Evolutionary conservation across 352 stramenopile genomes (phyloP).

Genomic region (Phytopythium litorale): DNA sequence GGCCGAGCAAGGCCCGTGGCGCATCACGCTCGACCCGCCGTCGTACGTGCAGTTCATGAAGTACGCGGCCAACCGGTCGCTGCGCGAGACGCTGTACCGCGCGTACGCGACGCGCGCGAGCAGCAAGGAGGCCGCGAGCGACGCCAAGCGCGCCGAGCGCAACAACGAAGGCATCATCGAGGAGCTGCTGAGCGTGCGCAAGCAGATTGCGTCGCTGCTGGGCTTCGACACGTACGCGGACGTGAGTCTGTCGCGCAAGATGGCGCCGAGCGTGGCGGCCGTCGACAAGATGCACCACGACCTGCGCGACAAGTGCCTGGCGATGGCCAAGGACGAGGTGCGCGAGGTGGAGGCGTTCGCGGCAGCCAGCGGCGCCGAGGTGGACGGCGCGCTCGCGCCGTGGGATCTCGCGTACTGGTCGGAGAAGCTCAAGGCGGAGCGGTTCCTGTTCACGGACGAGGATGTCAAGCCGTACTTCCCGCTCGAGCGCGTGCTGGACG

Average conservation of each 20-base stretch:
- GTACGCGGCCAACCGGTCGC: constrained; percentile 85
- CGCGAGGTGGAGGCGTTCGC: constrained; percentile 88
- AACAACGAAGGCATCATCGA: constrained; percentile 95
- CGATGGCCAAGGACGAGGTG: constrained; percentile 91
- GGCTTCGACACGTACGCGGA: constrained; percentile 94
- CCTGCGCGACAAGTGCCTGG: constrained; percentile 91
- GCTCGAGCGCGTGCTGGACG: constrained; percentile 90
- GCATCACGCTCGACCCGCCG: constrained; percentile 93
- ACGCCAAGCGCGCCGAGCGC: neutral
- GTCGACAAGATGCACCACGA: constrained; percentile 93
- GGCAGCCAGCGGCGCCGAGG: constrained; percentile 55
- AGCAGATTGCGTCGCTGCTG: constrained; percentile 90
- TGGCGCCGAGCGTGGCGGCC: constrained; percentile 90
- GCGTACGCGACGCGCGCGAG: constrained; percentile 92
- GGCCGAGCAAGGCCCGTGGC: constrained; percentile 88
- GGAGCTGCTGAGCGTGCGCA: constrained; percentile 90
- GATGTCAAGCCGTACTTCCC: constrained; percentile 97
- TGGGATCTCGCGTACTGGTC: constrained; percentile 96
- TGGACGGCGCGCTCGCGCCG: constrained; percentile 56
- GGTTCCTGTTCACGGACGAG: constrained; percentile 95
- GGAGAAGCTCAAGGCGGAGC: constrained; percentile 94
- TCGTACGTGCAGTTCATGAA: constrained; percentile 96
- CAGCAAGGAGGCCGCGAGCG: constrained; percentile 41
- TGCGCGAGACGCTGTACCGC: constrained; percentile 93
- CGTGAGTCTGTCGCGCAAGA: constrained; percentile 94